Conservation (phyloP, 2,329 filamentous ascomycete genomes). For the Paecilomyces variotii region DNA sequence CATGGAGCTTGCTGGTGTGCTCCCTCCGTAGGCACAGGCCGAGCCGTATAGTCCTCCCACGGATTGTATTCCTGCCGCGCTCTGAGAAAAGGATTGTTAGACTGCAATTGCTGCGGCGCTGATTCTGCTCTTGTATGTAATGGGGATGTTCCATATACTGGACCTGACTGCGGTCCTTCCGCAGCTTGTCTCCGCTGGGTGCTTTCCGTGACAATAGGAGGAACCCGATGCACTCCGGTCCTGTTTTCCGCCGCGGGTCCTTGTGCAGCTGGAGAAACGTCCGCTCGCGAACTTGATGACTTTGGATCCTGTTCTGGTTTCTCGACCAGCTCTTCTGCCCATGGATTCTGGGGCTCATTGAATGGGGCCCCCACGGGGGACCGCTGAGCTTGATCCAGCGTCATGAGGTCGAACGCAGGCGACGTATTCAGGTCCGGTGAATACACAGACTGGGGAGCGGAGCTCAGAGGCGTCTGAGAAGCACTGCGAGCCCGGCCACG, state of each 20-base stretch:
- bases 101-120: conserved; percentile 23
- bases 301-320: conserved; percentile 8
- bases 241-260: conserved; percentile 2
- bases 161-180: conserved; percentile 12
- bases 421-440: conserved; percentile 31
- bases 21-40: not conserved
- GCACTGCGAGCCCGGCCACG: conserved; percentile 19
- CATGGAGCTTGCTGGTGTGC: conserved; percentile 12
- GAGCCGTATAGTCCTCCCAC: conserved; percentile 5
- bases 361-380: conserved; percentile 24
- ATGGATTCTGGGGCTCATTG: conserved; percentile 20
- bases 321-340: conserved; percentile 23
- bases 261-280: not conserved
- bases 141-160: conserved; percentile 8
- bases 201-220: conserved; percentile 15
- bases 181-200: conserved; percentile 14
- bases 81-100: conserved; percentile 34
- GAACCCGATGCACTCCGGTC: conserved; percentile 9
- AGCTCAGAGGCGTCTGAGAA: conserved; percentile 15
- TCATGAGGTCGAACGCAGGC: conserved; percentile 30
- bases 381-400: conserved; percentile 28
- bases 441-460: conserved; percentile 25
- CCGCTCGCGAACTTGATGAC: not conserved
- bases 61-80: conserved; percentile 12
- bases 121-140: conserved; percentile 10